phyloP scores from a whole-genome alignment of 495 filamentous ascomycete species.

The Mycothermus thermophilus region DNA sequence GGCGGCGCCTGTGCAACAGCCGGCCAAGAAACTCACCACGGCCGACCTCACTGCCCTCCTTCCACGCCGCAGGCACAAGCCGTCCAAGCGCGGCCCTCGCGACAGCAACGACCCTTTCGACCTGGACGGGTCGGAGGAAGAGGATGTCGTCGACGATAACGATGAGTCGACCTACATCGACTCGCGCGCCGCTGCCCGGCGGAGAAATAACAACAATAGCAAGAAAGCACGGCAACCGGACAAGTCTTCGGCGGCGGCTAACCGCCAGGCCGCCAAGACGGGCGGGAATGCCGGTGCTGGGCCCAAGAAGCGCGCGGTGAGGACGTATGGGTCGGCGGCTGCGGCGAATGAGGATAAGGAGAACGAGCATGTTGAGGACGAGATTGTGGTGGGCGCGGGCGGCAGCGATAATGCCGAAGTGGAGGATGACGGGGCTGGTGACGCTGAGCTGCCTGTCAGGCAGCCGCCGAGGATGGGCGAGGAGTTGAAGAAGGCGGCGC shows the following conservation, averaged over 20 bases:
- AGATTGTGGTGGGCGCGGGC: constrained; percentile 10
- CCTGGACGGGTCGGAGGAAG: constrained; percentile 11
- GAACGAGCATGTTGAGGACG: constrained; percentile 21
- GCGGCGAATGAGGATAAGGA: constrained; percentile 27
- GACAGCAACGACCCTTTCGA: constrained; percentile 13
- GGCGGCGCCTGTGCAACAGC: constrained; percentile 14
- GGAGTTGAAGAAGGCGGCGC: constrained; percentile 32
- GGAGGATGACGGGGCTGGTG: constrained; percentile 17
- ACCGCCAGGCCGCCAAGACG: constrained; percentile 2
- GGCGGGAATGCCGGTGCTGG: background rate
- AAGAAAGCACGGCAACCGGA: no score
- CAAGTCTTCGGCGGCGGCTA: no score
- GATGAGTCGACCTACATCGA: constrained; percentile 27
- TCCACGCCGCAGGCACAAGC: constrained; percentile 20
- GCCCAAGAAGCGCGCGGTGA: constrained; percentile 15
- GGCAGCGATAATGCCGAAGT: constrained; percentile 11
- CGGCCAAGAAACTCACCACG: constrained; percentile 22
- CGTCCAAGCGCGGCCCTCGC: background rate
- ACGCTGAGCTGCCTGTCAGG: no score
- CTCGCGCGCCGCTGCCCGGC: no score
- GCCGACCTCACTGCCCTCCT: constrained; percentile 30
- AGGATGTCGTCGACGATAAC: constrained; percentile 19
- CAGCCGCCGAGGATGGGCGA: constrained; percentile 20
- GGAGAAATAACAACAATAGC: no score
- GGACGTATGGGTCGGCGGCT: constrained; percentile 26